Percentiles rank a stretch among this genome's conserved stretches.
phyloP scores from a whole-genome alignment of 371 early-diverging fungal species.

The Chytridium lagenaria region DNA sequence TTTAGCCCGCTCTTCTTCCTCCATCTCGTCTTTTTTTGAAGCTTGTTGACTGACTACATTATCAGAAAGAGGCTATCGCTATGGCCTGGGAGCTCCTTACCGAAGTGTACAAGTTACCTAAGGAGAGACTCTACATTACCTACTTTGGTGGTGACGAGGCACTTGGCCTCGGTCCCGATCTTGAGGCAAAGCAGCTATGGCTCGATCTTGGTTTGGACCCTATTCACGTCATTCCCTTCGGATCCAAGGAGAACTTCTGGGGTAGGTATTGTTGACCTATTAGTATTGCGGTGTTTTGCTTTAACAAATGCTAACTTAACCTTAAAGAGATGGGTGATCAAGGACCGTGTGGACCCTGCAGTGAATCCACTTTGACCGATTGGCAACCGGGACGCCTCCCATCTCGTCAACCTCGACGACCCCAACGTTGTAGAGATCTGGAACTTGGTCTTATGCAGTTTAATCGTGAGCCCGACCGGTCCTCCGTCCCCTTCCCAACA shows the following conservation, averaged over 20 bases:
- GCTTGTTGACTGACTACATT: not conserved
- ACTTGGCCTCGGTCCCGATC: constrained; percentile 84
- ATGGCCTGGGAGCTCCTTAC: constrained; percentile 97
- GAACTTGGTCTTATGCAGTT: constrained; percentile 99
- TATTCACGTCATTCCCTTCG: constrained; percentile 87
- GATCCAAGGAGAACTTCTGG: constrained; percentile 99
- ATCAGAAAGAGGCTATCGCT: constrained; percentile 83
- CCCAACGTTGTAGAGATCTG: constrained; percentile 99
- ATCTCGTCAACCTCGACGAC: constrained; percentile 98
- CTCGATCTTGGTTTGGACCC: constrained; percentile 87
- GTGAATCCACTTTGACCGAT: constrained; percentile 99
- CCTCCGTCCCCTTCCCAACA: constrained; percentile 91
- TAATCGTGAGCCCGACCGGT: constrained; percentile 96
- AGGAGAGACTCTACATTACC: constrained; percentile 95
- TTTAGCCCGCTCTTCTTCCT: constrained; percentile 27
- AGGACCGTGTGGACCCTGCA: constrained; percentile 99
- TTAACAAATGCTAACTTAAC: not conserved
- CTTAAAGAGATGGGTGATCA: constrained; percentile 96
- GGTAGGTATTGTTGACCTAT: too few relatives aligned
- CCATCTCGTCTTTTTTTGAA: not conserved
- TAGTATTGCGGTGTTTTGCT: too few relatives aligned
- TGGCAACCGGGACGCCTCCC: constrained; percentile 94
- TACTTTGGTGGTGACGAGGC: constrained; percentile 96
- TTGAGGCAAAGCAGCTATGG: constrained; percentile 96
- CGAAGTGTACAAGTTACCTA: constrained; percentile 82